These are phyloP conservation scores for Blastomyces parvus DNA, from an alignment of 2,329 filamentous ascomycete species.

Conservation along the genomic window DNA sequence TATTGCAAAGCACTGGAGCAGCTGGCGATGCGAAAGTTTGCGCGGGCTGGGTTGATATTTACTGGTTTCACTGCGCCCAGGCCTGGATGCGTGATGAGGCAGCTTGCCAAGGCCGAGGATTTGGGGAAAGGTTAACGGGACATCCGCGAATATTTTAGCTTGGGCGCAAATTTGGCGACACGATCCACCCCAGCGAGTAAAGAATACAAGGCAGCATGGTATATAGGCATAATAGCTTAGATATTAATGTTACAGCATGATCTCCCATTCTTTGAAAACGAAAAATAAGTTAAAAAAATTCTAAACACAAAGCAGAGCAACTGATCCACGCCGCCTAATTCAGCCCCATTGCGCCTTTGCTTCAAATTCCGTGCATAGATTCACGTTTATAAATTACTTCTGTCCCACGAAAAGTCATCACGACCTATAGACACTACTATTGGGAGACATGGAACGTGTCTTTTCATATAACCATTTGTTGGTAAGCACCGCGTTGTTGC, in stretches of 20 bases:
- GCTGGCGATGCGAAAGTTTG: not conserved
- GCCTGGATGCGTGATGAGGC: not conserved
- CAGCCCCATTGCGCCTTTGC: not conserved
- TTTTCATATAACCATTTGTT: conserved; percentile 94
- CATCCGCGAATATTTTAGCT: not conserved
- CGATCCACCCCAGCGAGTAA: too few species aligned
- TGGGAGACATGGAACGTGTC: conserved; percentile 40
- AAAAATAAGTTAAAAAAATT: not conserved
- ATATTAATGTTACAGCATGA: not conserved
- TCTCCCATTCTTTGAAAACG: not conserved
- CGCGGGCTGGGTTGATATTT: not conserved
- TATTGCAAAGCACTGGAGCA: not conserved
- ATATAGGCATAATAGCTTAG: not conserved
- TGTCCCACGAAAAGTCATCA: not conserved
- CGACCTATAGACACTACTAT: conserved; percentile 25
- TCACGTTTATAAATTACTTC: not conserved
- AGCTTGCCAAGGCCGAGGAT: not conserved
- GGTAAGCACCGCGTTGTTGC: conserved; percentile 68
- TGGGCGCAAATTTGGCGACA: not conserved
- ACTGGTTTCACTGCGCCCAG: not conserved
- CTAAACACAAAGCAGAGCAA: not conserved
- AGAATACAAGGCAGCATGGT: not conserved
- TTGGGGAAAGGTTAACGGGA: not conserved
- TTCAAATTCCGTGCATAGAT: not conserved
- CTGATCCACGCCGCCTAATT: not conserved